Evolutionary conservation across 768 basidiomycete species (phyloP).

Genomic region (Panus rudis): DNA sequence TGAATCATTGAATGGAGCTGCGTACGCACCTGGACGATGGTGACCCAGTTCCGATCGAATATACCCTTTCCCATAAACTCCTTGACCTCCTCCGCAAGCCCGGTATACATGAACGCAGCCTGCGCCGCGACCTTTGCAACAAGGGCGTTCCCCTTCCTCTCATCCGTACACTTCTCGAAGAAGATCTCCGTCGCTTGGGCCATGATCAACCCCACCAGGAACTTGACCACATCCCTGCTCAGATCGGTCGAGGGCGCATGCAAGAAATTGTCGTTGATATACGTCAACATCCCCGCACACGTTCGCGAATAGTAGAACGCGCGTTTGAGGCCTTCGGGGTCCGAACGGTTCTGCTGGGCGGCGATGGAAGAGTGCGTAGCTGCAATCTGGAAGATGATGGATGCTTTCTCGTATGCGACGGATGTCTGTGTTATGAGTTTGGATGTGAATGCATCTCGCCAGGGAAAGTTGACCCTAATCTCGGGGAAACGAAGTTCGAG

Average conservation of each 20-base stretch:
- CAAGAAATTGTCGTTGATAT: conserved; percentile 99
- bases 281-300: conserved; percentile 93
- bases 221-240: conserved; percentile 89
- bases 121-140: conserved; percentile 82
- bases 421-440: conserved; percentile 94
- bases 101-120: conserved; percentile 71
- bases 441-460: conserved; percentile 94
- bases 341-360: conserved; percentile 72
- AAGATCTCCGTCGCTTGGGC: conserved; percentile 97
- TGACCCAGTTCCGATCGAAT: conserved; percentile 92
- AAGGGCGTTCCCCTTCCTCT: conserved; percentile 78
- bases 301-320: conserved; percentile 88
- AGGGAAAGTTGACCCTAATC: conserved; percentile 92
- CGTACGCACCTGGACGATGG: conserved; percentile 62
- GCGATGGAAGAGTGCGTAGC: conserved; percentile 91
- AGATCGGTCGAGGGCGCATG: conserved; percentile 96
- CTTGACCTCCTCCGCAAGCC: conserved; percentile 86
- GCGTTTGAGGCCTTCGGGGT: conserved; percentile 88
- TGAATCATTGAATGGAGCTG: background rate
- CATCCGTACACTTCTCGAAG: conserved; percentile 88
- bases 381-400: conserved; percentile 93
- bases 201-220: conserved; percentile 78
- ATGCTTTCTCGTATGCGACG: conserved; percentile 97
- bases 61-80: conserved; percentile 96
- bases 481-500: conserved; percentile 96